Evolutionary conservation across 73 alveolate genomes (phyloP).

Genomic region (Tetrahymena malaccensis): DNA sequence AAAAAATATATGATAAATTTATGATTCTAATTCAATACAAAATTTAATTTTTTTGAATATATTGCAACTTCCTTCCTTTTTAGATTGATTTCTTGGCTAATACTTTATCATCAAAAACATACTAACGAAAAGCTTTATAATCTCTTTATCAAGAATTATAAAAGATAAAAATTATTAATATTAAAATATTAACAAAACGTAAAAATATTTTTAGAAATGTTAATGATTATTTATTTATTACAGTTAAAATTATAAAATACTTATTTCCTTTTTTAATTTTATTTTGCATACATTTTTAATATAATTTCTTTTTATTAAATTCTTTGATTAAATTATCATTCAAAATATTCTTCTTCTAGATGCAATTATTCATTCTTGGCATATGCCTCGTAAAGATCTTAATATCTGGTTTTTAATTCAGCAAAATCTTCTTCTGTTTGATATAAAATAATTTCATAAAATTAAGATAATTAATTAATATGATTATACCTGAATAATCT

Average conservation of each 20-base stretch:
- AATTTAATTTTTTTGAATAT: neutral
- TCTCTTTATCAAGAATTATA: no score
- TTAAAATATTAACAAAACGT: neutral
- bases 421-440: neutral
- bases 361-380: neutral
- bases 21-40: neutral
- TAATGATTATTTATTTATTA: no score
- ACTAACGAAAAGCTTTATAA: no score
- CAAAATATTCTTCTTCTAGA: neutral
- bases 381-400: neutral
- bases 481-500: neutral
- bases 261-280: neutral
- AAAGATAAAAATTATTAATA: neutral
- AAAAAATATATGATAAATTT: neutral
- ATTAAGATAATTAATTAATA: neutral
- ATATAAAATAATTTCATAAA: neutral
- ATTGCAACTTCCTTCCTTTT: neutral
- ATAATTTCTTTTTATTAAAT: no score
- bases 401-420: neutral
- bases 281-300: neutral
- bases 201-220: neutral
- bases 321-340: neutral
- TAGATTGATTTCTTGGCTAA: neutral
- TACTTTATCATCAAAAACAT: neutral
- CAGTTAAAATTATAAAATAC: no score